phyloP scores from a whole-genome alignment of 345 rosid species.

The Dovyalis caffra region DNA sequence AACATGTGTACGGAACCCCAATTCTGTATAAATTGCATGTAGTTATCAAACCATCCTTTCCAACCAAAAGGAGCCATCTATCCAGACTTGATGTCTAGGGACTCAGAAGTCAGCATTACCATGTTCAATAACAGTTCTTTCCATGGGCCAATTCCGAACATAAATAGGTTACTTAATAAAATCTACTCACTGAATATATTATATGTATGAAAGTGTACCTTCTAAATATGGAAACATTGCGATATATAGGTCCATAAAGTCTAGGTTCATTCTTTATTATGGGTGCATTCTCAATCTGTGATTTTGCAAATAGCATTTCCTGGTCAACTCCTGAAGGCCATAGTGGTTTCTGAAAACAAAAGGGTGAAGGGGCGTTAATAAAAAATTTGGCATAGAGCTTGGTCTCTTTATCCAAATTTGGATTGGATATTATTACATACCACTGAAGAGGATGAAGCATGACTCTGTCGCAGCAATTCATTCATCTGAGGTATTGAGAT shows the following conservation, averaged over 20 bases:
- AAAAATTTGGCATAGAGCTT: conserved; percentile 3
- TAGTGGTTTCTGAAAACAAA: conserved; percentile 46
- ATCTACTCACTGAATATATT: not conserved
- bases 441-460: conserved; percentile 37
- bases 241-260: conserved; percentile 65
- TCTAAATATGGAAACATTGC: conserved; percentile 69
- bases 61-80: no score
- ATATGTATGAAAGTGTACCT: conserved; percentile 36
- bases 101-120: no score
- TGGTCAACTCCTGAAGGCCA: conserved; percentile 57
- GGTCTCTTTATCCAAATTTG: conserved; percentile 6
- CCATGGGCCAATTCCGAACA: no score
- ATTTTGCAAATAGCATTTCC: conserved; percentile 54
- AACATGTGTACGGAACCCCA: no score
- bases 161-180: no score
- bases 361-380: conserved; percentile 1
- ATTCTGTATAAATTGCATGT: no score
- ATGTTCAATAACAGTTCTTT: no score
- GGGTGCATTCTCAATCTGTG: conserved; percentile 65
- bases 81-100: no score
- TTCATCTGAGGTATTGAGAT: conserved; percentile 66
- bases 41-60: no score
- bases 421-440: conserved; percentile 37
- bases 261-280: conserved; percentile 34
- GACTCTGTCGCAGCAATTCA: conserved; percentile 47